Evolutionary conservation across 768 basidiomycete genomes (phyloP).

Genomic region (Auriscalpium orientale): DNA sequence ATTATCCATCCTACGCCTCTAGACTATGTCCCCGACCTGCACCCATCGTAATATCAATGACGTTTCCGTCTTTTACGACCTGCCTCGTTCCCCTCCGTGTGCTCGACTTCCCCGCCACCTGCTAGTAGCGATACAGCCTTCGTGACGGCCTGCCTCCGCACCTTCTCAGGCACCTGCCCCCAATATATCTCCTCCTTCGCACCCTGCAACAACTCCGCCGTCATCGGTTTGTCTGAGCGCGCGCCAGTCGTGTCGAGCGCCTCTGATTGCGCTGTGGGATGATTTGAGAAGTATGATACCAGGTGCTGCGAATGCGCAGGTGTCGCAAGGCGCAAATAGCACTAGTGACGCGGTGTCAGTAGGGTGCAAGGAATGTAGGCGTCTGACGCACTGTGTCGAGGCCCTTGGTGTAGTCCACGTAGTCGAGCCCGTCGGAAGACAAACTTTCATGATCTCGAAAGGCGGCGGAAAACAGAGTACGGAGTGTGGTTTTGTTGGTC

Average conservation of each 20-base stretch:
- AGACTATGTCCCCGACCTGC: no score
- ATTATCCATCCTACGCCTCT: no score
- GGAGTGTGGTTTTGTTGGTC: conserved; percentile 78
- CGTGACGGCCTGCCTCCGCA: conserved; percentile 52
- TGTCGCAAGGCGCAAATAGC: conserved; percentile 60
- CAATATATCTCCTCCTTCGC: conserved; percentile 68
- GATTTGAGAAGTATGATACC: conserved; percentile 34
- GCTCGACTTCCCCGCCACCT: not conserved
- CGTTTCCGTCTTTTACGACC: not conserved
- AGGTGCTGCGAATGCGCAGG: conserved; percentile 39
- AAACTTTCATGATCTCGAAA: conserved; percentile 1
- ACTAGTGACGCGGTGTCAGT: conserved; percentile 34
- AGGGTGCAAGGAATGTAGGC: not conserved
- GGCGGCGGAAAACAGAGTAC: conserved; percentile 47
- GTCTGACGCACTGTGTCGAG: conserved; percentile 53
- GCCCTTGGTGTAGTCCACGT: conserved; percentile 74
- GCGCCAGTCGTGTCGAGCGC: conserved; percentile 52
- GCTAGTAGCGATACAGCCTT: not conserved
- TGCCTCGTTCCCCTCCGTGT: not conserved
- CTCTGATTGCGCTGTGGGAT: conserved; percentile 32
- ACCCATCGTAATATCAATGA: not conserved
- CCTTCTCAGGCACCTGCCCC: conserved; percentile 72
- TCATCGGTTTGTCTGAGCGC: conserved; percentile 25
- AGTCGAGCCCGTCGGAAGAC: conserved; percentile 45
- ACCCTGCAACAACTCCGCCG: conserved; percentile 51